phyloP scores from a whole-genome alignment of 805 yeast species.

The Isabelozyma rhagii region DNA sequence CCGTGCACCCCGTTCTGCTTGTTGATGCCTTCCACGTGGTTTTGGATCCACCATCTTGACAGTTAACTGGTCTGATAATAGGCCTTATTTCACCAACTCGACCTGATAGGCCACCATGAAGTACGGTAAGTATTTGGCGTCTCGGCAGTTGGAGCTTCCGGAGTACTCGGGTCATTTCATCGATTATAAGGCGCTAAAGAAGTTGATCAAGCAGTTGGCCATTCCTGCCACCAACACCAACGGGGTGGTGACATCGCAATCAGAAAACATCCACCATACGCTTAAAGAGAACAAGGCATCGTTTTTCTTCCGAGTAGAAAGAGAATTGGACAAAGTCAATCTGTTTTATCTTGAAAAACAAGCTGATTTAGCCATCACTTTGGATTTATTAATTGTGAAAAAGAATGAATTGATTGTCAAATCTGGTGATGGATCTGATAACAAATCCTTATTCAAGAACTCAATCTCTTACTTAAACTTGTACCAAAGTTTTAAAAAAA shows the following conservation, averaged over 20 bases:
- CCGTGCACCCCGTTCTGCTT: too few relatives aligned
- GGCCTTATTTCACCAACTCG: too few relatives aligned
- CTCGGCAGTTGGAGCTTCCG: conserved; percentile 90
- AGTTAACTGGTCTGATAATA: neutral
- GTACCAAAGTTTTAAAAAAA: conserved; percentile 85
- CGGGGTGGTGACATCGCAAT: conserved; percentile 14
- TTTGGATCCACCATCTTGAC: neutral
- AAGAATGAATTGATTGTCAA: conserved; percentile 49
- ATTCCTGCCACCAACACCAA: conserved; percentile 28
- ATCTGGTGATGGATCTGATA: conserved; percentile 5
- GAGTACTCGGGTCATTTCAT: conserved; percentile 93
- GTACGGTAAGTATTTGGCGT: conserved; percentile 93
- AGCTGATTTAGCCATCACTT: conserved; percentile 74
- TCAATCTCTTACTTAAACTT: conserved; percentile 79
- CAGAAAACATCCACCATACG: conserved; percentile 35
- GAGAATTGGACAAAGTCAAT: conserved; percentile 94
- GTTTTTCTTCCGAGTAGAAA: conserved; percentile 82
- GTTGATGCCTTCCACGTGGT: neutral
- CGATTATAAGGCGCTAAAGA: conserved; percentile 90
- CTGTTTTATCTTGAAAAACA: conserved; percentile 90
- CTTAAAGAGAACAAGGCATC: conserved; percentile 89
- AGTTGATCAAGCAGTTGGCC: conserved; percentile 81
- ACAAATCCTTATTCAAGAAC: conserved; percentile 45
- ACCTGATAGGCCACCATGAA: conserved; percentile 46
- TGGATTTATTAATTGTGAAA: conserved; percentile 73